These are phyloP conservation scores for Juglanconis sp. DNA, from an alignment of 2,329 filamentous ascomycete genomes.

Conservation along the genomic window DNA sequence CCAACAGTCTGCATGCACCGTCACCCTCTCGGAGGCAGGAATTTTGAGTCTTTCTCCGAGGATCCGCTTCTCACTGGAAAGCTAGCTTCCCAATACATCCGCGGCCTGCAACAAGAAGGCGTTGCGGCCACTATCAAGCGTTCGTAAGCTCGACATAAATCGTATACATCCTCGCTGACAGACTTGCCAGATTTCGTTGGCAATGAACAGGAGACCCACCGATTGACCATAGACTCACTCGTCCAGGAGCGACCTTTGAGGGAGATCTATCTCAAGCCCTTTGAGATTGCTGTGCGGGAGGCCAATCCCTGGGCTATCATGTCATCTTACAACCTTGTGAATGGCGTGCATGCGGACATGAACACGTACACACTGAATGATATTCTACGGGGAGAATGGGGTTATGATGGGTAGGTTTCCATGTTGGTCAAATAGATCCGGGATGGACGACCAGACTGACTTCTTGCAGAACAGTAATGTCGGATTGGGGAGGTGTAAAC, in stretches of 20 bases:
- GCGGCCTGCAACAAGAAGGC: slow-evolving; percentile 68
- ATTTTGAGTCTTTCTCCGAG: slow-evolving; percentile 85
- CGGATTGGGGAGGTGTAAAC: slow-evolving; percentile 58
- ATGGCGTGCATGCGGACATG: slow-evolving; percentile 59
- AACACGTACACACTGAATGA: slow-evolving; percentile 52
- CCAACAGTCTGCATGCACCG: slow-evolving; percentile 81
- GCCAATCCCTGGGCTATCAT: slow-evolving; percentile 68
- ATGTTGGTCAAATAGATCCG: slow-evolving; percentile 3
- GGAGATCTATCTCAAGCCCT: slow-evolving; percentile 71
- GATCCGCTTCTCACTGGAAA: slow-evolving; percentile 76
- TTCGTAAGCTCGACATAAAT: slow-evolving; percentile 29
- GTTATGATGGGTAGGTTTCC: slow-evolving; percentile 52
- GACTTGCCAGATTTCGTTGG: slow-evolving; percentile 55
- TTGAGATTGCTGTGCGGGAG: slow-evolving; percentile 69
- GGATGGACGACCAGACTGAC: slow-evolving; percentile 20
- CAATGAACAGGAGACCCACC: slow-evolving; percentile 71
- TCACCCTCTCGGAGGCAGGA: slow-evolving; percentile 77
- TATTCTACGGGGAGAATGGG: slow-evolving; percentile 59
- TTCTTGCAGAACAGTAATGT: slow-evolving; percentile 47
- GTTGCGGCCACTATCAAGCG: slow-evolving; percentile 79
- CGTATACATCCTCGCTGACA: slow-evolving; percentile 14
- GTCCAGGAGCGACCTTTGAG: slow-evolving; percentile 63
- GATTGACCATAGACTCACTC: slow-evolving; percentile 61
- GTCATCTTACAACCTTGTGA: slow-evolving; percentile 66
- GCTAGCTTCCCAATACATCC: slow-evolving; percentile 68